phyloP scores from a whole-genome alignment of 2,329 filamentous ascomycete genomes.

The Neobulgaria alba region DNA sequence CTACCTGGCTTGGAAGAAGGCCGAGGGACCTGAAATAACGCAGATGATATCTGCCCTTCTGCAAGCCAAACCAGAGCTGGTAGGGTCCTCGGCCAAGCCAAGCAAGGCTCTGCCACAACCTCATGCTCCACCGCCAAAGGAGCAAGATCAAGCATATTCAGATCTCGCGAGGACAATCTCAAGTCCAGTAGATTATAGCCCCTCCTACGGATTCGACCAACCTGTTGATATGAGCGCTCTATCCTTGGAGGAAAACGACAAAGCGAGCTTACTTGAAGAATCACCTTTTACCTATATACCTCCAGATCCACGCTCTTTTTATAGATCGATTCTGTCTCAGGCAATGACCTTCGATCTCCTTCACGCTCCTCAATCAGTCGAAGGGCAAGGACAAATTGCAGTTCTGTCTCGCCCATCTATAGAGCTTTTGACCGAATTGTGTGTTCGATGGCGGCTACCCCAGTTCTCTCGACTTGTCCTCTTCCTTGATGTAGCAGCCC shows the following conservation, averaged over 20 bases:
- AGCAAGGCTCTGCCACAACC: conserved; percentile 52
- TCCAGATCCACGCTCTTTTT: conserved; percentile 70
- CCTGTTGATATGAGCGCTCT: conserved; percentile 27
- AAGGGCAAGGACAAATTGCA: conserved; percentile 32
- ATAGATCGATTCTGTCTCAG: conserved; percentile 72
- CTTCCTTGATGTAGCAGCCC: conserved; percentile 74
- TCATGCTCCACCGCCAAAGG: conserved; percentile 34
- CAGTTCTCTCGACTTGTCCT: conserved; percentile 71
- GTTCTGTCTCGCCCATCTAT: conserved; percentile 69
- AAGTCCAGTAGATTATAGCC: conserved; percentile 33
- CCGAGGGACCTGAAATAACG: conserved; percentile 78
- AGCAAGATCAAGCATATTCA: conserved; percentile 37
- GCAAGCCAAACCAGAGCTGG: conserved; percentile 74
- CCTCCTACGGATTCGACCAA: conserved; percentile 33
- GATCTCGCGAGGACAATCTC: conserved; percentile 46
- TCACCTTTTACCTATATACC: conserved; percentile 84
- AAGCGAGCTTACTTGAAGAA: conserved; percentile 40
- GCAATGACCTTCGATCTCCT: conserved; percentile 59
- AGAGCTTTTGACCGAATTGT: conserved; percentile 78
- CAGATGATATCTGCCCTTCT: conserved; percentile 91
- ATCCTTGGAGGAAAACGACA: conserved; percentile 24
- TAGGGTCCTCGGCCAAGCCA: conserved; percentile 45
- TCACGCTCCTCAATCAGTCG: conserved; percentile 41
- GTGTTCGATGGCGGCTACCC: conserved; percentile 81
- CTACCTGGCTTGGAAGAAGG: conserved; percentile 83